Conservation (phyloP, 305 asterid species). For the Fraxinus sp. region DNA sequence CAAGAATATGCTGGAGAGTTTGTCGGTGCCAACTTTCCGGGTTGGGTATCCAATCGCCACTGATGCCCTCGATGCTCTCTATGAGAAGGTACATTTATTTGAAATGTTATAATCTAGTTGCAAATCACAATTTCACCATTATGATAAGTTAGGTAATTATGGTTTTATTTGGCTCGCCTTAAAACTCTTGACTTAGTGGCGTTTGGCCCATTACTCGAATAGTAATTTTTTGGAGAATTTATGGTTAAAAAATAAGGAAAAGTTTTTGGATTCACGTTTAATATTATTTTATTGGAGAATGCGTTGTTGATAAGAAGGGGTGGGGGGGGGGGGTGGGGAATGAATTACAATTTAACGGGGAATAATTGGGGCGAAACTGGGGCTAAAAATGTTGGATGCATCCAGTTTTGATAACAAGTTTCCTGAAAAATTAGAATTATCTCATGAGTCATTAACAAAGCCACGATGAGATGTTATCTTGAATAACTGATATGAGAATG, state of each 20-base stretch:
- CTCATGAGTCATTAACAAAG: background rate
- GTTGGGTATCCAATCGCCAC: slow-evolving; percentile 81
- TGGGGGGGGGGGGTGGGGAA: too few species aligned
- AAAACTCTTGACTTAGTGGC: background rate
- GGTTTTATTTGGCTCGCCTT: background rate
- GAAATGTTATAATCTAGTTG: slow-evolving; percentile 2
- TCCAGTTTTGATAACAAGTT: background rate
- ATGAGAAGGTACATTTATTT: slow-evolving; percentile 59
- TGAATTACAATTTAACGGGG: too few species aligned
- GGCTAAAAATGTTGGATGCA: background rate
- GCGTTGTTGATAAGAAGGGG: too few species aligned
- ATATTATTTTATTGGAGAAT: too few species aligned
- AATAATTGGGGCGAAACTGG: too few species aligned
- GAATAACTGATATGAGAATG: background rate
- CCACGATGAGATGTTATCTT: background rate
- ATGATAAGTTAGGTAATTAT: background rate
- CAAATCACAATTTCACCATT: background rate
- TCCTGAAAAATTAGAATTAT: background rate
- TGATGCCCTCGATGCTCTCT: slow-evolving; percentile 77
- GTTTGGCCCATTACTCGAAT: too few species aligned
- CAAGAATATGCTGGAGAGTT: slow-evolving; percentile 88
- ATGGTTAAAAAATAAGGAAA: too few species aligned
- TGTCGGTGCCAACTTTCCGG: slow-evolving; percentile 80
- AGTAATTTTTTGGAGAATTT: too few species aligned
- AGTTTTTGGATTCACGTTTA: too few species aligned